Percentiles rank a stretch among this genome's conserved stretches.
phyloP scores from a whole-genome alignment of 352 stramenopile species.

The Phytophthora brassicae region DNA sequence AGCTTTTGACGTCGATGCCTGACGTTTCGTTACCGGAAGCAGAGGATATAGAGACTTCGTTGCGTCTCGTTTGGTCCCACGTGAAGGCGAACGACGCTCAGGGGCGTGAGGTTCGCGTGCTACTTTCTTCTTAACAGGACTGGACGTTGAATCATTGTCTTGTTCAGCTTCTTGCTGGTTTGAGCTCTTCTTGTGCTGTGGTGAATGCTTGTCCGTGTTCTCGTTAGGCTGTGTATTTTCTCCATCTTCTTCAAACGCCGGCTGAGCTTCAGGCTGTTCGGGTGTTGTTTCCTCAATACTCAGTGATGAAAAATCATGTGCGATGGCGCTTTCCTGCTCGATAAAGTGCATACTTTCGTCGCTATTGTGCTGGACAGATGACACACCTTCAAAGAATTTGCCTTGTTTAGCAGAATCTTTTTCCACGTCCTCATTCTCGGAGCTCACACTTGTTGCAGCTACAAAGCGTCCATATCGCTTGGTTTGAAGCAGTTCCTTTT shows the following conservation, averaged over 20 bases:
- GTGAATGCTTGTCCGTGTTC: neutral
- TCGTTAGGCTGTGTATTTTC: constrained; percentile 15
- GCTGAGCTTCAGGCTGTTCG: neutral
- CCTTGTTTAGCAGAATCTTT: neutral
- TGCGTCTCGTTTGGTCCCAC: neutral
- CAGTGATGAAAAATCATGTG: constrained; percentile 48
- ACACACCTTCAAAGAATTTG: constrained; percentile 67
- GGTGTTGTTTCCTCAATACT: constrained; percentile 35
- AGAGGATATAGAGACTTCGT: constrained; percentile 48
- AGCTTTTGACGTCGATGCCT: constrained; percentile 33
- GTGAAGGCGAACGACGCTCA: constrained; percentile 7
- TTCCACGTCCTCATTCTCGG: constrained; percentile 1
- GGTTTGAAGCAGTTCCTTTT: constrained; percentile 37
- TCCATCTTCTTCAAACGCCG: neutral
- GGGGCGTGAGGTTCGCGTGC: constrained; percentile 21
- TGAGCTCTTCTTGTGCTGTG: constrained; percentile 8
- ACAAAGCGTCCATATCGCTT: constrained; percentile 49
- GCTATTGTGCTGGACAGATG: constrained; percentile 64
- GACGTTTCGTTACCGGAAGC: constrained; percentile 25
- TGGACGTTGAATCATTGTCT: constrained; percentile 18
- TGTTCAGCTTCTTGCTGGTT: constrained; percentile 38
- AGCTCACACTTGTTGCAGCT: constrained; percentile 1
- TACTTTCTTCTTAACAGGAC: constrained; percentile 43
- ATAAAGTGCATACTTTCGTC: constrained; percentile 65
- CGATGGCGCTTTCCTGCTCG: constrained; percentile 49